Conservation (phyloP, 768 basidiomycete genomes). For the Amanita thiersii region DNA sequence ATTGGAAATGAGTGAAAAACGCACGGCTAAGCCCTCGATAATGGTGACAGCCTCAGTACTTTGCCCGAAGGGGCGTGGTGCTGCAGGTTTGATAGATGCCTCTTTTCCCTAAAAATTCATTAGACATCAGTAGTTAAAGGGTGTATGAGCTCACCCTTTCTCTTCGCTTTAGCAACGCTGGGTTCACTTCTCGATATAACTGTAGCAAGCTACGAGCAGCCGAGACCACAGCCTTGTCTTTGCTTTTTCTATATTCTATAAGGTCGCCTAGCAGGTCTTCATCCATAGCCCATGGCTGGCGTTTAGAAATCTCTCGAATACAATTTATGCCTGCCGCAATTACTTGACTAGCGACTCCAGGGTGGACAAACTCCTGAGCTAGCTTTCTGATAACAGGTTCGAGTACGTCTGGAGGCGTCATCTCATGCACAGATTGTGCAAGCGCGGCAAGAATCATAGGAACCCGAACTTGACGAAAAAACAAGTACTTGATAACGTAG, state of each 20-base stretch:
- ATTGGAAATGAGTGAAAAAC: conserved; percentile 18
- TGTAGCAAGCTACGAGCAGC: conserved; percentile 82
- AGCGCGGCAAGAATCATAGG: conserved; percentile 91
- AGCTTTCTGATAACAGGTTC: conserved; percentile 87
- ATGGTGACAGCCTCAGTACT: conserved; percentile 64
- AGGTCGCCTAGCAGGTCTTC: conserved; percentile 89
- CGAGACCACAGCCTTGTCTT: conserved; percentile 89
- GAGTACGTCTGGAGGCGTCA: conserved; percentile 89
- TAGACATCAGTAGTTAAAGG: conserved; percentile 7
- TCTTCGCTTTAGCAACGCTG: conserved; percentile 79
- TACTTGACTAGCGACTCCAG: conserved; percentile 92
- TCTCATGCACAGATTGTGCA: conserved; percentile 90
- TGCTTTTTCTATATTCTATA: conserved; percentile 91
- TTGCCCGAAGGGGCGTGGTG: conserved; percentile 81
- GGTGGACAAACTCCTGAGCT: conserved; percentile 94
- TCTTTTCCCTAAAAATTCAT: conserved; percentile 70
- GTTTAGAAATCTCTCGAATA: conserved; percentile 86
- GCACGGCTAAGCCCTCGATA: conserved; percentile 83
- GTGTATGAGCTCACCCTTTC: conserved; percentile 54
- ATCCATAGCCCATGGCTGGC: conserved; percentile 97
- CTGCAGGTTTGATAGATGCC: conserved; percentile 68
- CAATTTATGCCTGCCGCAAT: conserved; percentile 95
- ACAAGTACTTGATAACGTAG: conserved; percentile 91
- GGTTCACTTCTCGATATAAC: conserved; percentile 94
- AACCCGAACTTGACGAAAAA: conserved; percentile 85